Conservation (phyloP, 257 asterid genomes). For the Primulina huaijiensis region DNA sequence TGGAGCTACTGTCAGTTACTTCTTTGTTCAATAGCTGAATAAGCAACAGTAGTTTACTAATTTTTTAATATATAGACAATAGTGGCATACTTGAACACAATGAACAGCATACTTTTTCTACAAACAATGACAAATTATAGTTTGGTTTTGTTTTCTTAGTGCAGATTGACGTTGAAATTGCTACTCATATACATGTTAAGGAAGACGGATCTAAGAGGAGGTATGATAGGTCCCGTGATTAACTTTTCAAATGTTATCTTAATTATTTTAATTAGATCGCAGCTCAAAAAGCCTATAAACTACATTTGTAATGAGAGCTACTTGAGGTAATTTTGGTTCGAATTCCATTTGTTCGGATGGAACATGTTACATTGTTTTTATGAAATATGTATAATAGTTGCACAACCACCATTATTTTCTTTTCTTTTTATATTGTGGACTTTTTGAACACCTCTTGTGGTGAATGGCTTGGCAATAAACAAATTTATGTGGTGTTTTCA, state of each 20-base stretch:
- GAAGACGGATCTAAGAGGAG: constrained; percentile 87
- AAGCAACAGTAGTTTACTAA: neutral
- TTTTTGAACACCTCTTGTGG: neutral
- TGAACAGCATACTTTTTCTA: neutral
- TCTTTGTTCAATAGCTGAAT: neutral
- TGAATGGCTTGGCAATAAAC: neutral
- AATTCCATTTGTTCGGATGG: constrained; percentile 6
- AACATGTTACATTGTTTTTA: neutral
- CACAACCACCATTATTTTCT: no score
- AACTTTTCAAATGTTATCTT: constrained; percentile 17
- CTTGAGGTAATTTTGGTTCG: constrained; percentile 12
- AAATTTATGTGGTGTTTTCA: constrained; percentile 28
- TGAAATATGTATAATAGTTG: no score
- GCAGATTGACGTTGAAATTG: constrained; percentile 73
- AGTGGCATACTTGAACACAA: neutral
- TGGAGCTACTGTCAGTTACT: neutral
- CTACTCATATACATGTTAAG: constrained; percentile 84
- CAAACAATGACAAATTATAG: neutral
- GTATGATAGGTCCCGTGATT: constrained; percentile 31
- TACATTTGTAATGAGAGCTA: constrained; percentile 12
- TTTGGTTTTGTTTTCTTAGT: constrained; percentile 19
- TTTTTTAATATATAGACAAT: neutral
- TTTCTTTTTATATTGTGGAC: no score
- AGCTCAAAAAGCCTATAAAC: neutral
- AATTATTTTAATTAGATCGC: neutral